A percentile compares a stretch with the other conserved stretches of the same genome.
These are phyloP conservation scores for Melanomma pulvis-pyrius DNA, from an alignment of 495 filamentous ascomycete species.

Conservation along the genomic window DNA sequence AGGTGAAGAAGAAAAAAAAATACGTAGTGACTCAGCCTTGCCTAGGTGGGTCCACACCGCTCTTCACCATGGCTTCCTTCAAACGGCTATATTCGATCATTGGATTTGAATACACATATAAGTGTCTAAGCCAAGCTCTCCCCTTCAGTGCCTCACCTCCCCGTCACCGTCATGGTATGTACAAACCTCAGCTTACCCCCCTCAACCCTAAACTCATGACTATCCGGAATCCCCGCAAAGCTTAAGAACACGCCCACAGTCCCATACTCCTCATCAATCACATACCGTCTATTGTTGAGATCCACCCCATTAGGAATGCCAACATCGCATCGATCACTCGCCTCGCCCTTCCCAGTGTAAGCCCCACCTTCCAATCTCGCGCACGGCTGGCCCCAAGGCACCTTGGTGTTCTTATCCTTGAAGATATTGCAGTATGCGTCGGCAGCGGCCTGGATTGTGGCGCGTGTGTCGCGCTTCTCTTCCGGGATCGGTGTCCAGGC, in stretches of 20 bases:
- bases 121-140: no score
- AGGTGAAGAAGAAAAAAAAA: no score
- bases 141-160: neutral
- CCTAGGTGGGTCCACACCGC: no score
- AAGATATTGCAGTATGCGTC: conserved; percentile 36
- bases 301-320: conserved; percentile 36
- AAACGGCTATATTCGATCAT: no score
- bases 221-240: conserved; percentile 53
- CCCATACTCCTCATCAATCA: conserved; percentile 55
- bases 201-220: conserved; percentile 56
- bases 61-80: no score
- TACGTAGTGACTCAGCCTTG: no score
- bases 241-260: conserved; percentile 52
- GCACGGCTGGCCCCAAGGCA: conserved; percentile 41
- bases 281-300: conserved; percentile 50
- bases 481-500: conserved; percentile 24
- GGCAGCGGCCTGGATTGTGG: conserved; percentile 25
- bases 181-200: conserved; percentile 54
- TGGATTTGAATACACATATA: no score
- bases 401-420: conserved; percentile 22
- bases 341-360: conserved; percentile 30
- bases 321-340: conserved; percentile 19
- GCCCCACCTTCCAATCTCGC: conserved; percentile 52
- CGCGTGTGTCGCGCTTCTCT: conserved; percentile 20
- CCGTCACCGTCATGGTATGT: conserved; percentile 44